These are phyloP conservation scores for Penicillium hesseltinei DNA, from an alignment of 2,329 filamentous ascomycete species.

Conservation along the genomic window DNA sequence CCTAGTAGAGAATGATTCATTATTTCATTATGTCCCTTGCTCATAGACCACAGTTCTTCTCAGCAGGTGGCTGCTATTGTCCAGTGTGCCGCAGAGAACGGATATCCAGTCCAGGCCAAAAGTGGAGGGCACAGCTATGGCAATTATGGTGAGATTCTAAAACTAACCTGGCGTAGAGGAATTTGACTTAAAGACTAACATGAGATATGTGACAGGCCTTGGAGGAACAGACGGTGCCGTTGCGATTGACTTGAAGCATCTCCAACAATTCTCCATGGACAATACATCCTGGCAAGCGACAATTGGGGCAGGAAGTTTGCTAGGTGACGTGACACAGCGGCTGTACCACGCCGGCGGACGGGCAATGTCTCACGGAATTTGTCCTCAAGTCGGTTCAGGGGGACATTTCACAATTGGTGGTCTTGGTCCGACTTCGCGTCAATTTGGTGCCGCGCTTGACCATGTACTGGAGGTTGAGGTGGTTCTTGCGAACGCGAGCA, in stretches of 20 bases:
- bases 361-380: conserved; percentile 38
- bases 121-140: conserved; percentile 58
- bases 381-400: conserved; percentile 36
- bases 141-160: conserved; percentile 39
- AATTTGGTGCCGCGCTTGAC: conserved; percentile 53
- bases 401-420: conserved; percentile 40
- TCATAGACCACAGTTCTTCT: neutral
- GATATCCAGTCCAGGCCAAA: conserved; percentile 52
- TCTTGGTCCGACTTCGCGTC: conserved; percentile 42
- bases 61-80: conserved; percentile 49
- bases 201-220: neutral
- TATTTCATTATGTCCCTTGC: neutral
- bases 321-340: conserved; percentile 22
- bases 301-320: conserved; percentile 34
- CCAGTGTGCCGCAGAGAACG: conserved; percentile 43
- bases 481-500: conserved; percentile 43
- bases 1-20: neutral
- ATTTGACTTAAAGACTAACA: neutral
- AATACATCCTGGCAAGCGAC: conserved; percentile 30
- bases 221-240: conserved; percentile 30
- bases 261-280: conserved; percentile 36
- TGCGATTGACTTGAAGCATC: conserved; percentile 32
- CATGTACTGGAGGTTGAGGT: conserved; percentile 49
- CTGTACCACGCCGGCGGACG: conserved; percentile 30
- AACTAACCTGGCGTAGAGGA: neutral